Evolutionary conservation across 2,329 filamentous ascomycete genomes (phyloP).

Genomic region (Aureobasidium sp.): DNA sequence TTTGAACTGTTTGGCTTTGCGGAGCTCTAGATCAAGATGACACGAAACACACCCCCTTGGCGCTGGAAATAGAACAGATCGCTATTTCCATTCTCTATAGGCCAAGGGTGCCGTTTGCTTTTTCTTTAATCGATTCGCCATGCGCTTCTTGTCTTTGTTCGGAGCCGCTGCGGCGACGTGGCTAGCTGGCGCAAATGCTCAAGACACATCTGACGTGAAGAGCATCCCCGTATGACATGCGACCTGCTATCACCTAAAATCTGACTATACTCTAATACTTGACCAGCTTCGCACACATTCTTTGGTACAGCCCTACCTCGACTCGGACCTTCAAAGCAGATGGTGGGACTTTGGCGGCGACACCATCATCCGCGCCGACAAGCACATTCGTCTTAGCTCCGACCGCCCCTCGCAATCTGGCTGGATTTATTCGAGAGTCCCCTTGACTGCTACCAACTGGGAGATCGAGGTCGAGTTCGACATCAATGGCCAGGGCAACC

Average conservation of each 20-base stretch:
- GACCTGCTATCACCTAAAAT: background rate
- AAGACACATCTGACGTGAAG: conserved; percentile 27
- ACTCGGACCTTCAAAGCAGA: conserved; percentile 94
- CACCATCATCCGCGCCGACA: conserved; percentile 69
- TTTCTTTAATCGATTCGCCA: background rate
- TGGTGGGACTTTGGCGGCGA: conserved; percentile 99
- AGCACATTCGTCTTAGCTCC: conserved; percentile 85
- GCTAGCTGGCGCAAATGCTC: conserved; percentile 19
- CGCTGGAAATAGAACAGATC: background rate
- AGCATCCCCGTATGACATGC: conserved; percentile 23
- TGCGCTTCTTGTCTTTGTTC: conserved; percentile 14
- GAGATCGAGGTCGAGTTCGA: conserved; percentile 96
- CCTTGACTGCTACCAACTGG: conserved; percentile 96
- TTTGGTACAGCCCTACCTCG: conserved; percentile 72
- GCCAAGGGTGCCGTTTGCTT: background rate
- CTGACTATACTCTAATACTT: background rate
- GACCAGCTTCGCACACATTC: conserved; percentile 28
- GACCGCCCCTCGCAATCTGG: conserved; percentile 86
- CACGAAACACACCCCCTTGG: conserved; percentile 5
- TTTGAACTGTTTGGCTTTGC: conserved; percentile 10
- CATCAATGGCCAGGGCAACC: conserved; percentile 78
- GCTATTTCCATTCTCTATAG: background rate
- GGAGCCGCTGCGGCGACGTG: conserved; percentile 27
- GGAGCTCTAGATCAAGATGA: conserved; percentile 7
- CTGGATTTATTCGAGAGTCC: conserved; percentile 90